Evolutionary conservation across 2,329 filamentous ascomycete genomes (phyloP), one percentile per base, ranked within the genome.

Genomic region (Talaromyces sp.): DNA sequence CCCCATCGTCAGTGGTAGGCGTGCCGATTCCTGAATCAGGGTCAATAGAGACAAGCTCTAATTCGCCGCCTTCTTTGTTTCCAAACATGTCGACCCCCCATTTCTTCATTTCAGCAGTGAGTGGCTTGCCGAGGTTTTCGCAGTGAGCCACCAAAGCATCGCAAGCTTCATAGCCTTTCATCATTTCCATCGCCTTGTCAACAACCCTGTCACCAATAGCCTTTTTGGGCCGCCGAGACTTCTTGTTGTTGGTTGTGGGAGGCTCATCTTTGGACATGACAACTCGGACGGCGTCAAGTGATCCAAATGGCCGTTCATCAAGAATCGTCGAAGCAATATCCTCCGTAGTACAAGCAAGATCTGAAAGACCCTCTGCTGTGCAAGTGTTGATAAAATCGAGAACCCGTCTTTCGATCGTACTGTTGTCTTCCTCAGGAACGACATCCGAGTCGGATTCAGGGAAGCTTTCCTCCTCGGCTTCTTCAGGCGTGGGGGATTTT

Each of bases 331-430:
- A 81, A 1, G 92, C 87, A 53, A 87, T 81, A 6, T 87, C 84
- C 65, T 88, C 83, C 38, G 88, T 87, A 62, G 89, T 86, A 32
- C 87, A 87, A 0, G 91, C 91, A 62, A 97, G 87, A 66, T 96
- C 92, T 1, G 89, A 85, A 48, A 99, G 83, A 60, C 93, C 90
- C 38, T 88, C 83, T 10, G 85, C 78, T 5, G 86, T 85, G 71
- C 90, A 94, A 0, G 81, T 85, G 69, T 97, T 97, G 74, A 99
- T 87, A 68, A 92, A 95, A 8, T 86, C 82, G 29, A 97, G 79
- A 7, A 97, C 84, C 59, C 82, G 82, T 4, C 69, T 69, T 31
- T 85, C 80, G 46, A 85, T 71, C 31, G 74, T 70, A 17, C 75
- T 72, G 56, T 78, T 75, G 27, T 78, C 76, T 50, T 77, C 76